A percentile compares a stretch with the other conserved stretches of the same genome.
Evolutionary conservation across 306 rosid species (phyloP).

Genomic region (Lotus japonicus): DNA sequence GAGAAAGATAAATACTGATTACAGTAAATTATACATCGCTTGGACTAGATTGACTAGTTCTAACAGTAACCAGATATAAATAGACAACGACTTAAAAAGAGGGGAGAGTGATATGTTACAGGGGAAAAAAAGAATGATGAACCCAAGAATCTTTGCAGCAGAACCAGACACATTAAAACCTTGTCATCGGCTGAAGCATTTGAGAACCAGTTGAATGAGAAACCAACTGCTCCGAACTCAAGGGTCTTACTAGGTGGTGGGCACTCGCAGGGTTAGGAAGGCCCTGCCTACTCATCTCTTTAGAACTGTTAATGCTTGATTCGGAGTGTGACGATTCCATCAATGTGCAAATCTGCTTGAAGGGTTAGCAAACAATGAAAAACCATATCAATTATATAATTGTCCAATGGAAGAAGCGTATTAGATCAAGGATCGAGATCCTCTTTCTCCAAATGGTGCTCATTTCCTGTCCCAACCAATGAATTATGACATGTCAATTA

Average conservation of each 20-base stretch:
- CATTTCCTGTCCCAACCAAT: too few species aligned
- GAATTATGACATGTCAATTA: too few species aligned
- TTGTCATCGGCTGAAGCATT: constrained; percentile 37
- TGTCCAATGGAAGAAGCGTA: constrained; percentile 6
- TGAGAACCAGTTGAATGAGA: constrained; percentile 37
- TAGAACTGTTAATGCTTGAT: constrained; percentile 41
- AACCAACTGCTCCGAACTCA: constrained; percentile 39
- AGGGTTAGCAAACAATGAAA: background rate
- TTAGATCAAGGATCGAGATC: too few species aligned
- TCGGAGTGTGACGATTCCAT: constrained; percentile 62
- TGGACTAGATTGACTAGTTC: background rate
- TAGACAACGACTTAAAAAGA: constrained; percentile 25
- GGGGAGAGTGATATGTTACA: background rate
- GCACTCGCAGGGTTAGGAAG: constrained; percentile 50
- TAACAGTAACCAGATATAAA: background rate
- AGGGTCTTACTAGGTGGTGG: constrained; percentile 41
- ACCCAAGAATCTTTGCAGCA: constrained; percentile 18
- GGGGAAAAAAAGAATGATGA: background rate
- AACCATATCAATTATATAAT: constrained; percentile 1
- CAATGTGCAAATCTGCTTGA: constrained; percentile 63
- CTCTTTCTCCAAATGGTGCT: too few species aligned
- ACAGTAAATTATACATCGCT: background rate
- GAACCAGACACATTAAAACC: constrained; percentile 20
- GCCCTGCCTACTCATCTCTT: constrained; percentile 70
- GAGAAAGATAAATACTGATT: constrained; percentile 7